Base-by-base conservation (phyloP, 106 monocot genomes). In the Cymbidium sinense region DNA sequence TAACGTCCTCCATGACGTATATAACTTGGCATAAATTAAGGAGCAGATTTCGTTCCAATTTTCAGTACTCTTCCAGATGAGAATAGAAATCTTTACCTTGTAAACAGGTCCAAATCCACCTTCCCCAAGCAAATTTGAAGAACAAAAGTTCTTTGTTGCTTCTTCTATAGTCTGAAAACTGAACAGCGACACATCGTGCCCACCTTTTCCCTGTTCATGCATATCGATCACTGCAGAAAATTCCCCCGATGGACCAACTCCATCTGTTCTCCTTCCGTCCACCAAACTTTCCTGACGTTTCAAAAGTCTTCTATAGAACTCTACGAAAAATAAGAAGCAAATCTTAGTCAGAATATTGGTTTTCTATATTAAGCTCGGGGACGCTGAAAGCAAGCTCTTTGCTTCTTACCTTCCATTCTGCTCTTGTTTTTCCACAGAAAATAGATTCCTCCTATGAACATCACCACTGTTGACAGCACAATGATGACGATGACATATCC, bases 81-180 rank as follows among this genome's bases (percentile, higher is more conserved):
- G 30, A 20, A 36, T 34, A 7, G 20, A 71, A 37, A 37, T 28
- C 19, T 61, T 41, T 83, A 90, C 89, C 89, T 90, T 90, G 55
- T 87, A 90, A 33, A 90, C 89, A 52, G 80, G 77, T 70, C 89
- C 87, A 70, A 90, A 90, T 43, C 89, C 89, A 13, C 89, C 89
- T 85, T 80, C 67, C 1, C 89, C 89, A 70, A 90, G 86, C 75
- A 82, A 75, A 65, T 87, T 83, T 13, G 31, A 33, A 7, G 18
- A 4, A 18, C 69, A 70, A 34, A 90, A 90, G 78, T 80, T 72
- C 2, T 62, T 35, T 20, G 89, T 90, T 3, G 89, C 80, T 25
- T 43, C 58, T 43, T 44, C 72, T 39, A 90, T 74, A 19, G 65
- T 39, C 33, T 69, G 47, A 29, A 90, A 87, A 72, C 75, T 84